phyloP scores from a whole-genome alignment of 345 rosid species.

The Sisymbrium altissimum region DNA sequence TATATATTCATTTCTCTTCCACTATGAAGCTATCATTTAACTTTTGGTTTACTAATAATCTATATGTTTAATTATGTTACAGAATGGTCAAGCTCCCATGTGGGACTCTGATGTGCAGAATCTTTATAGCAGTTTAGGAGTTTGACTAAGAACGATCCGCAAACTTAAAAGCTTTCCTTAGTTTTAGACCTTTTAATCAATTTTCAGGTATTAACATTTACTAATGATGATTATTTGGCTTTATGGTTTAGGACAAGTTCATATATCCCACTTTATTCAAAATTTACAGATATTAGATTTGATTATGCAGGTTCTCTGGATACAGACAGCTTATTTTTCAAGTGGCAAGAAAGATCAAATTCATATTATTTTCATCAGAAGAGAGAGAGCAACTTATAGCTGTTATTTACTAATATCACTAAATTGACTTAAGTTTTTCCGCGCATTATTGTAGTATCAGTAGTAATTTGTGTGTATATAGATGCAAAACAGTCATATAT shows the following conservation, averaged over 20 bases:
- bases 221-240: not conserved
- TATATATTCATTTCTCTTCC: not conserved
- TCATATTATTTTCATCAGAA: constrained; percentile 14
- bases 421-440: not conserved
- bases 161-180: constrained; percentile 20
- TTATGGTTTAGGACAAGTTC: not conserved
- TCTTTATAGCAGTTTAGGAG: constrained; percentile 52
- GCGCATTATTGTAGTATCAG: constrained; percentile 5
- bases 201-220: constrained; percentile 47
- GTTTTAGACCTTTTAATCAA: constrained; percentile 32
- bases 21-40: not conserved
- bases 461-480: constrained; percentile 12
- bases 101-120: constrained; percentile 72
- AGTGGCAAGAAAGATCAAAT: constrained; percentile 20
- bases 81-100: constrained; percentile 52
- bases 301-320: constrained; percentile 13
- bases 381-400: not conserved
- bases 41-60: not conserved
- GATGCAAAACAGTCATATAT: not conserved
- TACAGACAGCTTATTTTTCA: not conserved
- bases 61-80: constrained; percentile 14
- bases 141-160: constrained; percentile 49
- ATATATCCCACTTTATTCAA: not conserved
- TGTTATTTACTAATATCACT: constrained; percentile 9
- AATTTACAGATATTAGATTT: not conserved